These are phyloP conservation scores for Ephemerocybe angulata DNA, from an alignment of 768 basidiomycete species.

Conservation along the genomic window DNA sequence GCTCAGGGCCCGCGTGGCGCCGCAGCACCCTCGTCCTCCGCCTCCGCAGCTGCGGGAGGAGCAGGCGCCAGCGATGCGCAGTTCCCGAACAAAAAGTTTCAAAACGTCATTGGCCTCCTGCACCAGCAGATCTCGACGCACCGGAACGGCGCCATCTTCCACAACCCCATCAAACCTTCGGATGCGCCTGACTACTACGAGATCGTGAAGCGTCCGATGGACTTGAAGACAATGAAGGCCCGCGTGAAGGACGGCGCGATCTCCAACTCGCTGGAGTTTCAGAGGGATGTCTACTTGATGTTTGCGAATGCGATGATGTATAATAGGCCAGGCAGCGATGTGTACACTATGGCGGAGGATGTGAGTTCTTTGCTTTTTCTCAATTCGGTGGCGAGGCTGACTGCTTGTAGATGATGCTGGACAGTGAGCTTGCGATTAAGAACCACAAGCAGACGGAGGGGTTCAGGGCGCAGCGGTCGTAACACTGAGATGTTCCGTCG, in stretches of 20 bases:
- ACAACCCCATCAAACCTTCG: constrained; percentile 81
- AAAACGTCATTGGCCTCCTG: constrained; percentile 76
- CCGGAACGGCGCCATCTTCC: constrained; percentile 86
- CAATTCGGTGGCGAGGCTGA: not conserved
- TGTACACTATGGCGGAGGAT: constrained; percentile 89
- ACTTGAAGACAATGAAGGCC: constrained; percentile 89
- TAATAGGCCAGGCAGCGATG: constrained; percentile 80
- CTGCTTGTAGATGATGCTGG: constrained; percentile 28
- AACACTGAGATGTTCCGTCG: not conserved
- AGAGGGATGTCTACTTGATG: constrained; percentile 88
- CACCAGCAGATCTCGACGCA: constrained; percentile 82
- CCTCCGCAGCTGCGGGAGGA: not conserved
- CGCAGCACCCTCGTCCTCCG: not conserved
- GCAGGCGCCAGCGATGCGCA: too few relatives aligned
- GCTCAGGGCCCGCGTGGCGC: not conserved
- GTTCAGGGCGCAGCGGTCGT: not conserved
- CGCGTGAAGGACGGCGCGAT: constrained; percentile 82
- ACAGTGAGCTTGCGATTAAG: constrained; percentile 31
- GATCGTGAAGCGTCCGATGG: constrained; percentile 92
- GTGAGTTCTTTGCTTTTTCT: constrained; percentile 41
- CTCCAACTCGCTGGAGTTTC: constrained; percentile 78
- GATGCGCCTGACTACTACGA: constrained; percentile 92
- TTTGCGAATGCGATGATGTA: constrained; percentile 99
- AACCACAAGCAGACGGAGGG: constrained; percentile 5
- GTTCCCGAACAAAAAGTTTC: constrained; percentile 67